A percentile compares a stretch with the other conserved stretches of the same genome.
Evolutionary conservation across 73 alveolate species (phyloP).

Genomic region (Tetrahymena elliotti): DNA sequence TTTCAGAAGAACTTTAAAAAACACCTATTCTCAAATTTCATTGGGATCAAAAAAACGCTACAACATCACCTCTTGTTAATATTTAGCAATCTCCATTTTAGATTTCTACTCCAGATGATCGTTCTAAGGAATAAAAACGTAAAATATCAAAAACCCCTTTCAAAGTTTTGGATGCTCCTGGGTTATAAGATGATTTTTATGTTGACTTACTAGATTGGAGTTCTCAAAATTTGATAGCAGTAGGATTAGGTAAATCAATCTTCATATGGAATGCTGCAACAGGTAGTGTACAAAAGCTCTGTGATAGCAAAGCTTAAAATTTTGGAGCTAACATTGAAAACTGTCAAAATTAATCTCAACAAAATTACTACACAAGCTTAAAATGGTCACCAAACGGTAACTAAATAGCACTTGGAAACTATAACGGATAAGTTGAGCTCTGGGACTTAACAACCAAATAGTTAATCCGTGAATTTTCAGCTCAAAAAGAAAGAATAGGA

Average conservation of each 20-base stretch:
- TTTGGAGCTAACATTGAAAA: background rate
- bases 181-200: constrained; percentile 70
- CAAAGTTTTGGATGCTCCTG: constrained; percentile 98
- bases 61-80: background rate
- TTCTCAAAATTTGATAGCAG: constrained; percentile 14
- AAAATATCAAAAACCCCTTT: constrained; percentile 78
- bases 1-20: background rate
- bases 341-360: background rate
- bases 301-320: background rate
- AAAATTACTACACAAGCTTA: constrained; percentile 5
- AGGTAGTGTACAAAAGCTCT: background rate
- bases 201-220: constrained; percentile 37
- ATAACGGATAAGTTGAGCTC: constrained; percentile 54
- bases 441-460: constrained; percentile 60
- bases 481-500: constrained; percentile 52
- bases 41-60: background rate
- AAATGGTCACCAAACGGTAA: constrained; percentile 57
- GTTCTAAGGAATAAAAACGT: constrained; percentile 36
- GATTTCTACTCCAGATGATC: background rate
- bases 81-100: background rate
- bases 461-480: constrained; percentile 26
- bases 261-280: constrained; percentile 11
- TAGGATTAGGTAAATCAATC: constrained; percentile 15
- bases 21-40: background rate
- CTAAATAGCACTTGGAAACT: constrained; percentile 54